phyloP scores from a whole-genome alignment of 345 rosid species.

The Erucastrum elatum region DNA sequence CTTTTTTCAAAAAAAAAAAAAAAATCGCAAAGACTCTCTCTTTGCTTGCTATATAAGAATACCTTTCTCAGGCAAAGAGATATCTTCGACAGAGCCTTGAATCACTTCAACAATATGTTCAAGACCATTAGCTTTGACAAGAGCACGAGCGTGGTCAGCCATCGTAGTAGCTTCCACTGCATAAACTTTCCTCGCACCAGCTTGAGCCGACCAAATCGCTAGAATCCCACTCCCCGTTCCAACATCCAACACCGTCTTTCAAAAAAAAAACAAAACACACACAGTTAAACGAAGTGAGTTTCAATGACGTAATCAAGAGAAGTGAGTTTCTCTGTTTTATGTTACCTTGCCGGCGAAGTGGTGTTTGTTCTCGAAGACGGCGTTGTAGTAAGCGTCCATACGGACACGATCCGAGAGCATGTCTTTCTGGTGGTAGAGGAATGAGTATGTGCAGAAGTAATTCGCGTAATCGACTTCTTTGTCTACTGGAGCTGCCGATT shows the following conservation, averaged over 20 bases:
- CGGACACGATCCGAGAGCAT: conserved; percentile 98
- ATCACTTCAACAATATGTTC: conserved; percentile 76
- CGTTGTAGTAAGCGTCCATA: conserved; percentile 88
- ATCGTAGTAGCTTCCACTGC: conserved; percentile 96
- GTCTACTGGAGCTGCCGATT: conserved; percentile 60
- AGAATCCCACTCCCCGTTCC: conserved; percentile 99
- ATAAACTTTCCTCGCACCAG: conserved; percentile 97
- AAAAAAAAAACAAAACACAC: conserved; percentile 21
- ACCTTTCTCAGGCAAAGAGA: conserved; percentile 92
- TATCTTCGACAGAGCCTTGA: conserved; percentile 85
- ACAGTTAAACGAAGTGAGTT: neutral
- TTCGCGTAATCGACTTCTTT: conserved; percentile 86
- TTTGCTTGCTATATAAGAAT: too few species aligned
- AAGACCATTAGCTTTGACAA: conserved; percentile 77
- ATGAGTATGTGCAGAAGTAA: conserved; percentile 91
- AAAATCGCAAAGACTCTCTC: too few species aligned
- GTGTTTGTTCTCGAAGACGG: conserved; percentile 74
- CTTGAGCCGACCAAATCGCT: conserved; percentile 99
- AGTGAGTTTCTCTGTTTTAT: neutral
- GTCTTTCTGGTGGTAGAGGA: conserved; percentile 94
- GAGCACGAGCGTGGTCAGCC: conserved; percentile 89
- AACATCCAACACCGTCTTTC: conserved; percentile 89
- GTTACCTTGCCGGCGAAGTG: conserved; percentile 83
- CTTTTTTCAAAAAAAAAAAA: too few species aligned
- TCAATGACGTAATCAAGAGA: neutral